Percentiles rank a stretch among this genome's conserved stretches.
These are phyloP conservation scores for Erythrophleum fordii DNA, from an alignment of 306 rosid species.

Conservation along the genomic window DNA sequence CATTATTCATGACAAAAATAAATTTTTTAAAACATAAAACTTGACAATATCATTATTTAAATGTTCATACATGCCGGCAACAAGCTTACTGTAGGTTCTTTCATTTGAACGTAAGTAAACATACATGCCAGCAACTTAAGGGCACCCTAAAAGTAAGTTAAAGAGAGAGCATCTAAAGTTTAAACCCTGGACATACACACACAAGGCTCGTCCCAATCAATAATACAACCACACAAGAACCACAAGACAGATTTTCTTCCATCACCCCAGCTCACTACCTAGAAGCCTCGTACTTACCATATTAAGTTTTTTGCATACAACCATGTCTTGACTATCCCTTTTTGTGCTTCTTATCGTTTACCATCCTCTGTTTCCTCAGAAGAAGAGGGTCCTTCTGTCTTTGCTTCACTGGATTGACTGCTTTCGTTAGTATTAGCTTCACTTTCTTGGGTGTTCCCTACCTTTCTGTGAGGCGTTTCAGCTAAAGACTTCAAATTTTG, in stretches of 20 bases:
- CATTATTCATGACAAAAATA: no score
- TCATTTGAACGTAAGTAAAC: not conserved
- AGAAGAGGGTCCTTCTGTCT: conserved; percentile 24
- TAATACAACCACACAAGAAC: conserved; percentile 25
- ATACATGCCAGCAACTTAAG: conserved; percentile 33
- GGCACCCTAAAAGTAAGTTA: not conserved
- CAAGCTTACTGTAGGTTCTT: not conserved
- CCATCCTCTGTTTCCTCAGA: conserved; percentile 18
- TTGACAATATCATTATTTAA: not conserved
- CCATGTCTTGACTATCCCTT: not conserved
- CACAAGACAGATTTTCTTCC: conserved; percentile 14
- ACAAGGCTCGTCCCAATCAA: conserved; percentile 15
- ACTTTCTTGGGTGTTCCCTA: conserved; percentile 34
- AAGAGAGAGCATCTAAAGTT: conserved; percentile 15
- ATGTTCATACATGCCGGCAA: not conserved
- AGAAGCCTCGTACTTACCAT: conserved; percentile 15
- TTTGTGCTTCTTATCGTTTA: not conserved
- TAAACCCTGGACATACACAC: conserved; percentile 9
- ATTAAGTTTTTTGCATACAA: not conserved
- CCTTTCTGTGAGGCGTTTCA: conserved; percentile 13
- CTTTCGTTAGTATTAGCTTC: conserved; percentile 31
- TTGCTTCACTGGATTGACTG: conserved; percentile 8
- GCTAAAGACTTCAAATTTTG: conserved; percentile 27
- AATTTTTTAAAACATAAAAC: no score
- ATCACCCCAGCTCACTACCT: conserved; percentile 34